phyloP scores from a whole-genome alignment of 345 rosid species.

The Arabis hirsuta region DNA sequence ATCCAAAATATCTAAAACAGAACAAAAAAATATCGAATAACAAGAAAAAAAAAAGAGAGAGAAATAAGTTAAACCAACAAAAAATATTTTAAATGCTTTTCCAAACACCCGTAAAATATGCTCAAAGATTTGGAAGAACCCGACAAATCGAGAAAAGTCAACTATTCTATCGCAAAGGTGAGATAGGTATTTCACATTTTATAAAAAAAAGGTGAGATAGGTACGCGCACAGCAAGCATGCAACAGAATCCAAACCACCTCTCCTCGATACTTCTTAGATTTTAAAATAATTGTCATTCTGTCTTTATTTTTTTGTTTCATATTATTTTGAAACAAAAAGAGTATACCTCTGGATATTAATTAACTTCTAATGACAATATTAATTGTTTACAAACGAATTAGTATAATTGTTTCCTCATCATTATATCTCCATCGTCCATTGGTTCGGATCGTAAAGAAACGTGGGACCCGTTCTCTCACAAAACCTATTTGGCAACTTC shows the following conservation, averaged over 20 bases:
- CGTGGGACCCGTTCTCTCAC: slow-evolving; percentile 2
- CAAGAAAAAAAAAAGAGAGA: neutral
- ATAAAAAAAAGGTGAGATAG: slow-evolving; percentile 27
- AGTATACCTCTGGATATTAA: neutral
- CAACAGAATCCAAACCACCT: slow-evolving; percentile 27
- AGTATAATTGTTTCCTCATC: neutral
- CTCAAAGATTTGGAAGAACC: slow-evolving; percentile 31
- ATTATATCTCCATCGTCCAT: slow-evolving; percentile 20
- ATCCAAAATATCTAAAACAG: slow-evolving; percentile 27
- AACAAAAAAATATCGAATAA: slow-evolving; percentile 3
- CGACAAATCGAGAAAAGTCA: slow-evolving; percentile 31
- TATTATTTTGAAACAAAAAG: no score
- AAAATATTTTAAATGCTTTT: neutral
- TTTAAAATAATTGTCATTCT: no score
- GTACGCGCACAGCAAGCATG: slow-evolving; percentile 33
- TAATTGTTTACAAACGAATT: neutral
- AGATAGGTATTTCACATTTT: no score
- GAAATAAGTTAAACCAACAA: slow-evolving; percentile 6
- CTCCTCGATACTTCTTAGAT: neutral
- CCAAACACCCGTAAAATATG: neutral
- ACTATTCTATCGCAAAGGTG: slow-evolving; percentile 31
- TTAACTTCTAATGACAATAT: neutral
- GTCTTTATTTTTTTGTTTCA: no score
- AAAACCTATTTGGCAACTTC: slow-evolving; percentile 7
- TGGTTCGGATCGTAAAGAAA: neutral